A percentile compares a stretch with the other conserved stretches of the same genome.
Conservation (phyloP, 768 basidiomycete species). For the Austroboletus festivus region DNA sequence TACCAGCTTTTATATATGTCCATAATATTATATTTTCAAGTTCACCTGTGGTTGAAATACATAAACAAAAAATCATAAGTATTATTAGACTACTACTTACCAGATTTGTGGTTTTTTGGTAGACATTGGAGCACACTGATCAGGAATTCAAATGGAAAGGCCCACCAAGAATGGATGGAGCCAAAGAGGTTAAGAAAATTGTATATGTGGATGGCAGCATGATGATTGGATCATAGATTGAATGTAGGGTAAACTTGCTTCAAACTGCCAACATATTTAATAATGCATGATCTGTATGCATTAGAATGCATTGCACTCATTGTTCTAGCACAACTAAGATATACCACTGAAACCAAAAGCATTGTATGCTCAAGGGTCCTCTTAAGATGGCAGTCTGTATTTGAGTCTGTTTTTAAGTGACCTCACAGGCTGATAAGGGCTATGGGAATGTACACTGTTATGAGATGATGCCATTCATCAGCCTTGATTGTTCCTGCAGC, state of each 20-base stretch:
- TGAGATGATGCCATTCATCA: slow-evolving; percentile 34
- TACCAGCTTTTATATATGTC: neutral
- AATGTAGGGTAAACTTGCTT: slow-evolving; percentile 11
- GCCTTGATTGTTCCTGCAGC: slow-evolving; percentile 36
- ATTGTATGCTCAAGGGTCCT: too few species aligned
- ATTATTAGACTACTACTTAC: slow-evolving; percentile 33
- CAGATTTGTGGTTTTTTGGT: slow-evolving; percentile 22
- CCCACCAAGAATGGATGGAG: too few species aligned
- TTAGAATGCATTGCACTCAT: too few species aligned
- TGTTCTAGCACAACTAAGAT: too few species aligned
- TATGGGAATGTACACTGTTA: slow-evolving; percentile 33
- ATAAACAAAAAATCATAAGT: too few species aligned
- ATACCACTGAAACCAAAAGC: too few species aligned
- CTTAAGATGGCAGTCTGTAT: too few species aligned
- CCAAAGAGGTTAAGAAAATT: slow-evolving; percentile 32
- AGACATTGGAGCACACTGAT: slow-evolving; percentile 23
- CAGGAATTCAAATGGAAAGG: slow-evolving; percentile 20
- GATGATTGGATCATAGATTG: slow-evolving; percentile 25
- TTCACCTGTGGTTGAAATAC: too few species aligned
- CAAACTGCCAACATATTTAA: slow-evolving; percentile 6
- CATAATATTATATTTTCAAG: too few species aligned
- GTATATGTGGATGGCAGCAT: slow-evolving; percentile 30
- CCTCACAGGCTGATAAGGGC: slow-evolving; percentile 33
- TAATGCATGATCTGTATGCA: too few species aligned
- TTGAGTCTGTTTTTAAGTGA: too few species aligned